Evolutionary conservation across 371 early-diverging fungal genomes (phyloP), one percentile per base, ranked within the genome.

Genomic region (Choanephora cucurbitarum): DNA sequence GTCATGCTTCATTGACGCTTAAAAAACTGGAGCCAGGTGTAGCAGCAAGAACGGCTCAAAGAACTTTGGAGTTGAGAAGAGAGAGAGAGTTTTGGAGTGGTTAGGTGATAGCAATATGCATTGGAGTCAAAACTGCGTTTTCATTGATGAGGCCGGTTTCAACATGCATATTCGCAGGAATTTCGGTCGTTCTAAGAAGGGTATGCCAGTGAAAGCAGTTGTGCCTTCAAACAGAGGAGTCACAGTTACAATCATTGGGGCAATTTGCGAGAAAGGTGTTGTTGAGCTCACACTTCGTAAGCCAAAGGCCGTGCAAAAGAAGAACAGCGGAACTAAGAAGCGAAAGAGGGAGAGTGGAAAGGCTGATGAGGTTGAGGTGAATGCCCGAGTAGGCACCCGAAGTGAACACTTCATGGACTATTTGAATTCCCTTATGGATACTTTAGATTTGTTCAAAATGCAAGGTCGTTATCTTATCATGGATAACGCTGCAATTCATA

Each of bases 131-230:
- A 61, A 11, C 39, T 57, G 44, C 14, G 52, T 60, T 41, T 59
- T 55, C 34, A 55, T 59, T 15, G 49, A 59, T n/a, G 49, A 55
- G 22, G 59, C 59, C 22, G 64, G 56, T 2, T 55, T 64, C 14
- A 51, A 64, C 23, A 46, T 58, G 44, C 49, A 60, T 17, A 52
- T 51, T 14, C 19, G 55, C 8, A 33, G 47, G 49, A 59, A 52
- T 19, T 56, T 62, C 34, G 62, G 52, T 5, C 23, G 48, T 47
- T 62, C 52, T 10, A 56, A 56, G 48, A 2, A 24, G 52, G 57
- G 62, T 23, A 45, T 19, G 22, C 48, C 57, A 41, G 52, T 56
- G 2, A 62, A 62, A 21, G 19, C 43, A 21, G 1, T 58, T 1
- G 9, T 59, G 51, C 65, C 52, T 48, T 44, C 55, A 7, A 57